Base-by-base conservation (phyloP, 2,329 filamentous ascomycete genomes). In the Claviceps sp. region DNA sequence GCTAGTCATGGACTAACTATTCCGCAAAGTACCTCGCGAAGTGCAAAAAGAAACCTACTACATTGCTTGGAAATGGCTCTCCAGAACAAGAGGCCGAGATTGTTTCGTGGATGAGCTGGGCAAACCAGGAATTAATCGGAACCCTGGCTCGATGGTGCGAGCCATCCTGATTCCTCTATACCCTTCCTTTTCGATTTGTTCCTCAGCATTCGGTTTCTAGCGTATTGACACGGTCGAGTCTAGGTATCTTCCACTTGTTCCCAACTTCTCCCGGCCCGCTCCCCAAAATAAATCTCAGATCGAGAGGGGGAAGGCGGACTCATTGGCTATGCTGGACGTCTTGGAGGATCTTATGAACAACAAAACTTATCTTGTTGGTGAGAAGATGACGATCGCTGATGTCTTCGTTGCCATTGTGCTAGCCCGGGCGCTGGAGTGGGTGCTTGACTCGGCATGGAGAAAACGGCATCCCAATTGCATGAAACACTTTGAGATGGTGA, bases 31-130 rank as follows among this genome's bases (percentile, higher is more conserved):
- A 50, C 16, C 23, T 50, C 13, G 14, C 48, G 5, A 50, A 37
- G 48, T 20, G 17, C 23, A 2, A 8, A 5, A 20, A 8, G 5
- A 20, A 20, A 16, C 23, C 48, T 4, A 45, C 22, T 8, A 13
- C 7, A 13, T n/a, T 50, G 16, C 48, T 50, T 14, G 48, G 48
- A 13, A 14, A 50, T 50, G 48, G 48, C 26, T 50, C 48, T 20
- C 22, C 17, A 7, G 39, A 50, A 11, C 39, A 50, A 5, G 48
- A 50, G 26, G 48, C 48, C 6, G 48, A 50, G 26, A n/a, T 45
- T 26, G 16, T 50, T 37, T 50, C 48, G 5, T 50, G 48, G 48
- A 40, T 50, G 23, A 50, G 40, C 17, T 50, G 48, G 48, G 48
- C 48, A 7, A 50, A 50, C 17, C 48, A 50, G 29, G 48, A 50